Base-by-base conservation (phyloP, 768 basidiomycete species). In the Boletus subcaerulescens region DNA sequence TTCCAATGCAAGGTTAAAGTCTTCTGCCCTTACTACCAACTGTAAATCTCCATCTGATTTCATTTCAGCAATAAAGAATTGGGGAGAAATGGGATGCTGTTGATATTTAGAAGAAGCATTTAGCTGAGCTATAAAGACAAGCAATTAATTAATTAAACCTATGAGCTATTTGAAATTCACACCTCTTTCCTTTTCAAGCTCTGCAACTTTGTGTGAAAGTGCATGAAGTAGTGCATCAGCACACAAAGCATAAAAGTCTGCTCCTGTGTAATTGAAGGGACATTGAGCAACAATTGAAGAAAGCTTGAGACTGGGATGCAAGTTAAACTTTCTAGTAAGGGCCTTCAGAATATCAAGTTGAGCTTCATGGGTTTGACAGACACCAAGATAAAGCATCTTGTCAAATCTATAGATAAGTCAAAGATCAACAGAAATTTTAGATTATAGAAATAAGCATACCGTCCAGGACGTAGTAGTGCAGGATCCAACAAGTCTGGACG, bases 231-330 rank as follows among this genome's bases (percentile, higher is more conserved):
- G 85, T 1, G 97, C 95, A 71, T 99, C 96, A 6, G 93, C 90
- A 70, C 97, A 98, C 10, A 99, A 76, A 0, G 97, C 97, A 74
- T 99, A 98, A 59, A 98, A 94, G 69, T 99, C 97, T 40, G 97
- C 97, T 42, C 97, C 97, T 3, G 97, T 98, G 66, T 88, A 94
- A 67, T 94, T 93, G 77, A 95, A 92, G 0, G 93, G 87, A 57
- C 95, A 98, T 33, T 74, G 73, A 26, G 84, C 76, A 20, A 89
- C 91, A 42, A 99, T 71, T 9, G 63, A 57, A 18, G 70, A 68
- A 8, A 98, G 80, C 61, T 86, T 75, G 9, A 94, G 76, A 46
- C 72, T 74, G 0, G 87, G 78, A 61, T 90, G 81, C 24, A 98
- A 79, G 35, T 81, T 83, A 77, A 99, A 98, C 69, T 95, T 98